Base-by-base conservation (phyloP, 2,329 filamentous ascomycete genomes). In the Colletotrichum horii region DNA sequence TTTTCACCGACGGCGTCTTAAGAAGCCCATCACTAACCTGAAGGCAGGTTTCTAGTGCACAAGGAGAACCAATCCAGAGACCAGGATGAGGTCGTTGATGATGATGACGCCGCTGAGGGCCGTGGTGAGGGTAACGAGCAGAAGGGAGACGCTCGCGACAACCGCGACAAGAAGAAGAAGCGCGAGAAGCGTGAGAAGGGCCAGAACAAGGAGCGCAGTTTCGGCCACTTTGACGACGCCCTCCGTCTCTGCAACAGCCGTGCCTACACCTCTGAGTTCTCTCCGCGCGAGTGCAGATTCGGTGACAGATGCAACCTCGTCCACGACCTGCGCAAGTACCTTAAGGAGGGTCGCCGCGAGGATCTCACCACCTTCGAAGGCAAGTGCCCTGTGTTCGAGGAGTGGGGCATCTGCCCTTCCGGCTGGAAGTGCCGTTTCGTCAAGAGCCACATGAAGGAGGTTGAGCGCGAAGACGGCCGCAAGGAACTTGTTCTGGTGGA, bases 401-500 rank as follows among this genome's bases (percentile, higher is more conserved):
- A 88, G 19, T 91, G 93, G 78, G 96, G 96, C 15, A 91, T 89
- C 77, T 99, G 97, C 80, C 90, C 91, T 65, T 91, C 94, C 16
- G 97, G 97, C 8, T 99, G 96, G 96, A 98, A 96, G 83, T 99
- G 97, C 83, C 94, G 96, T 26, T 98, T 98, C 81, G 94, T 95
- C 38, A 91, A 91, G 77, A 97, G 95, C 77, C 97, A 99, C 85
- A 97, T 95, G 80, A 89, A 93, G 77, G 96, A 98, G 85, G 85
- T 94, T 28, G 91, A 94, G 78, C 92, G 89, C 24, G 92, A 93
- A 70, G 96, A 98, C 83, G 96, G 96, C 11, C 91, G 91, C 79
- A 95, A 94, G 80, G 96, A 98, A 85, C 86, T 98, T 68, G 88
- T 96, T 4, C 88, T 98, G 65, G 80, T 94, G 24, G 90, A 92